Percentiles rank a stretch among this genome's conserved stretches.
Evolutionary conservation across 768 basidiomycete species (phyloP).

Genomic region (Suillus occidentalis): DNA sequence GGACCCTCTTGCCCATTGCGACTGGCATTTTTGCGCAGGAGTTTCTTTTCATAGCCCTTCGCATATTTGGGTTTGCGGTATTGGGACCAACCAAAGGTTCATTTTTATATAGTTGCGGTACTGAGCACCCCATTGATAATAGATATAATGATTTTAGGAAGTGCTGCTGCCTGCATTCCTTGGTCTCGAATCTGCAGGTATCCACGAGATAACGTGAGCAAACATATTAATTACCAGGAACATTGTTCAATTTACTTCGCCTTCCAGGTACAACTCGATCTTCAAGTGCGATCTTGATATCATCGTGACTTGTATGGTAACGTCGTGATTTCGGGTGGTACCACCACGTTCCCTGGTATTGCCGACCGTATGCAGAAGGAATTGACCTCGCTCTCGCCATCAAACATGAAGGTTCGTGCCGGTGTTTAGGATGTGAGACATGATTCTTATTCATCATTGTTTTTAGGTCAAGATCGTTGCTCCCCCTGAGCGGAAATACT

Average conservation of each 20-base stretch:
- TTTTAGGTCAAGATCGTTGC: slow-evolving; percentile 84
- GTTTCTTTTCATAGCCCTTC: slow-evolving; percentile 32
- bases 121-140: not conserved
- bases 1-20: slow-evolving; percentile 23
- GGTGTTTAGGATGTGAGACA: not conserved
- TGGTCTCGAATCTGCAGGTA: slow-evolving; percentile 80
- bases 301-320: slow-evolving; percentile 37
- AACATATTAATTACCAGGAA: not conserved
- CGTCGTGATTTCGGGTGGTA: slow-evolving; percentile 68
- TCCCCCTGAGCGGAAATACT: slow-evolving; percentile 93
- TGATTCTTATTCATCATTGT: slow-evolving; percentile 6
- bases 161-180: slow-evolving; percentile 43
- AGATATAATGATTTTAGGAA: not conserved
- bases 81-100: slow-evolving; percentile 34
- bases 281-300: slow-evolving; percentile 70
- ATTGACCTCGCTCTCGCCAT: slow-evolving; percentile 72
- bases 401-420: slow-evolving; percentile 75
- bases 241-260: slow-evolving; percentile 4
- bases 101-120: slow-evolving; percentile 24
- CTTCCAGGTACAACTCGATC: slow-evolving; percentile 55
- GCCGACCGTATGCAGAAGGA: slow-evolving; percentile 97
- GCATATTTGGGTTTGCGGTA: slow-evolving; percentile 37
- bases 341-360: slow-evolving; percentile 96
- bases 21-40: not conserved
- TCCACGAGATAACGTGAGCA: slow-evolving; percentile 63